These are phyloP conservation scores for Raphanus sativus DNA, from an alignment of 345 rosid species.

Conservation along the genomic window DNA sequence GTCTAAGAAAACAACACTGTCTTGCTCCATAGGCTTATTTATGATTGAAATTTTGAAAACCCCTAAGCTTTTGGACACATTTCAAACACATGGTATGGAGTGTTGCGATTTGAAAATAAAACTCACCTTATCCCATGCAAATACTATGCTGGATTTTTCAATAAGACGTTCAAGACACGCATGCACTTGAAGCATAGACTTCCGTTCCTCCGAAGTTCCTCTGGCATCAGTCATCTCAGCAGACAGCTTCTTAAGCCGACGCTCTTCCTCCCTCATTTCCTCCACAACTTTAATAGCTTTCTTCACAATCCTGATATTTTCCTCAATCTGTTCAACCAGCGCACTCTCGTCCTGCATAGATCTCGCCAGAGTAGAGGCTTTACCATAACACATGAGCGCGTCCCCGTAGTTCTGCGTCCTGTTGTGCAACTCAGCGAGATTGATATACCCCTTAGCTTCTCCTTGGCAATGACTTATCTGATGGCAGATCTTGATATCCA, in stretches of 20 bases:
- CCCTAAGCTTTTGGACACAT: background rate
- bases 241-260: conserved; percentile 70
- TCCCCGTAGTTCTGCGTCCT: conserved; percentile 74
- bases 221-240: conserved; percentile 54
- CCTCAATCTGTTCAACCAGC: conserved; percentile 56
- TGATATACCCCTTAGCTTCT: conserved; percentile 94
- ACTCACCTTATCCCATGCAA: conserved; percentile 78
- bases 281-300: conserved; percentile 68
- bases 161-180: conserved; percentile 71
- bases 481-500: conserved; percentile 78
- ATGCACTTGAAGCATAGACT: conserved; percentile 60
- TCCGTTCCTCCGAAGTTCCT: conserved; percentile 66
- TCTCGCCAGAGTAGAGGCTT: conserved; percentile 73
- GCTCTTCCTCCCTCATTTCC: conserved; percentile 76
- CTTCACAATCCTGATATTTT: conserved; percentile 63
- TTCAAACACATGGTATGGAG: conserved; percentile 18
- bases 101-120: background rate
- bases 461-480: conserved; percentile 72
- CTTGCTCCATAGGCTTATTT: conserved; percentile 17
- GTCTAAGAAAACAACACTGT: conserved; percentile 5
- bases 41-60: background rate
- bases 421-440: conserved; percentile 84
- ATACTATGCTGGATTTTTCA: conserved; percentile 68
- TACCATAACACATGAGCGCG: conserved; percentile 72
- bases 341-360: conserved; percentile 92